phyloP scores from a whole-genome alignment of 2,329 filamentous ascomycete genomes.

The Cladophialophora chaetospira region DNA sequence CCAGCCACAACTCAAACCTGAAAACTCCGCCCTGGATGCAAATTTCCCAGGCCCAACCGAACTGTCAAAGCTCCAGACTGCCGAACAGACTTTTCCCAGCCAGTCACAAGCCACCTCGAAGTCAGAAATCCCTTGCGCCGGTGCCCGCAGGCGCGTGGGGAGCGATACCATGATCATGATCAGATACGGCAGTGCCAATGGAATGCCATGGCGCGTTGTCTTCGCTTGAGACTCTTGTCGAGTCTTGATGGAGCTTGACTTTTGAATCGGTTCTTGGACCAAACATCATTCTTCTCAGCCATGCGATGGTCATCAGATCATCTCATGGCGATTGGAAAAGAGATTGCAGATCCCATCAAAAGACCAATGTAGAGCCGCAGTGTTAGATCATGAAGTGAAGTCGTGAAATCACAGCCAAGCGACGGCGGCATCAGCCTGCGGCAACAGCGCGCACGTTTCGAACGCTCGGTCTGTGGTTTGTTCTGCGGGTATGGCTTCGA shows the following conservation, averaged over 20 bases:
- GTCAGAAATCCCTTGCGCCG: too few species aligned
- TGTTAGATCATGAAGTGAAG: background rate
- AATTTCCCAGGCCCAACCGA: background rate
- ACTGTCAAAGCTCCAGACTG: slow-evolving; percentile 3
- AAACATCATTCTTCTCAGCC: background rate
- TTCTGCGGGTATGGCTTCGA: background rate
- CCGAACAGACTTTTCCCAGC: too few species aligned
- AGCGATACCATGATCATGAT: too few species aligned
- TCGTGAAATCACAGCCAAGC: slow-evolving; percentile 10
- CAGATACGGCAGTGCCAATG: background rate
- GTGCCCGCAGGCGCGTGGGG: slow-evolving; percentile 2
- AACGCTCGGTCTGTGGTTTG: slow-evolving; percentile 15
- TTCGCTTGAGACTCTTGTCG: background rate
- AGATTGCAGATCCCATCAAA: slow-evolving; percentile 11
- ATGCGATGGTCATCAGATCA: background rate
- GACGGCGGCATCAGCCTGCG: background rate
- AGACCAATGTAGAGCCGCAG: too few species aligned
- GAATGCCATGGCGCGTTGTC: slow-evolving; percentile 1
- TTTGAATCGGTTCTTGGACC: background rate
- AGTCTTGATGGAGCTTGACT: slow-evolving; percentile 9
- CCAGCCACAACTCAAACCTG: too few species aligned
- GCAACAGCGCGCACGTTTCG: slow-evolving; percentile 16
- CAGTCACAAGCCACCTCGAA: too few species aligned
- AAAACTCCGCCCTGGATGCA: background rate
- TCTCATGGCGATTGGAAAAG: background rate